These are phyloP conservation scores for Nakataea oryzae DNA, from an alignment of 2,329 filamentous ascomycete genomes.

Conservation along the genomic window DNA sequence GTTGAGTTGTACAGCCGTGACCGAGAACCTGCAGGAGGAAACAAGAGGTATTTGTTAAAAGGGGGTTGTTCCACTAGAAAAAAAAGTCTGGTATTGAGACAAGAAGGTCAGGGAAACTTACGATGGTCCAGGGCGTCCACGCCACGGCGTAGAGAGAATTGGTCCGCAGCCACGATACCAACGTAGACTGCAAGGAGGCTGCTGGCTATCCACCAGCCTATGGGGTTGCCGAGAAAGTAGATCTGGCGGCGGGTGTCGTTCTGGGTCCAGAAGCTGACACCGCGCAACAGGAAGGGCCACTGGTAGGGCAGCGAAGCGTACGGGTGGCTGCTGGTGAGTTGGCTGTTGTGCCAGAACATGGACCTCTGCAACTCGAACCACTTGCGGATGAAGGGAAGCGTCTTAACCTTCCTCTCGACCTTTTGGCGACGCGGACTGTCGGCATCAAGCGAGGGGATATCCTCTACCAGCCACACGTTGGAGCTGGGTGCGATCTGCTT, in stretches of 20 bases:
- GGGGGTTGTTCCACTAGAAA: conserved; percentile 16
- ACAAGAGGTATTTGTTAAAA: neutral
- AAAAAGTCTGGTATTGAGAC: neutral
- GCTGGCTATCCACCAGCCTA: conserved; percentile 96
- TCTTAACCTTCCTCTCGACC: conserved; percentile 69
- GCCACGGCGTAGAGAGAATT: conserved; percentile 84
- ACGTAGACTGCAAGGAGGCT: conserved; percentile 87
- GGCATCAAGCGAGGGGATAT: conserved; percentile 67
- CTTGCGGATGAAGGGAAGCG: conserved; percentile 80
- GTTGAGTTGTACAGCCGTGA: conserved; percentile 96
- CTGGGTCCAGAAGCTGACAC: conserved; percentile 99
- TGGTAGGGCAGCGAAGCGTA: conserved; percentile 92
- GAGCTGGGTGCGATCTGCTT: conserved; percentile 85
- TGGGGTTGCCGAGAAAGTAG: conserved; percentile 93
- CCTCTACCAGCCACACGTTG: conserved; percentile 91
- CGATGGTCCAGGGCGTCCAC: conserved; percentile 88
- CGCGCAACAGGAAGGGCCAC: conserved; percentile 94
- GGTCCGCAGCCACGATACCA: conserved; percentile 85
- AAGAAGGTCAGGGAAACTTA: conserved; percentile 43
- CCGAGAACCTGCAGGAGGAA: conserved; percentile 55
- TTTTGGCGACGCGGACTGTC: conserved; percentile 67
- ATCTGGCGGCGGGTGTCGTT: conserved; percentile 93
- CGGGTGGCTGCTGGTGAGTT: conserved; percentile 90
- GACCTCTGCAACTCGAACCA: conserved; percentile 93
- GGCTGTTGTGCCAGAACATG: conserved; percentile 99